phyloP scores from a whole-genome alignment of 176 grass and related monocot species.

The Zea luxurians region DNA sequence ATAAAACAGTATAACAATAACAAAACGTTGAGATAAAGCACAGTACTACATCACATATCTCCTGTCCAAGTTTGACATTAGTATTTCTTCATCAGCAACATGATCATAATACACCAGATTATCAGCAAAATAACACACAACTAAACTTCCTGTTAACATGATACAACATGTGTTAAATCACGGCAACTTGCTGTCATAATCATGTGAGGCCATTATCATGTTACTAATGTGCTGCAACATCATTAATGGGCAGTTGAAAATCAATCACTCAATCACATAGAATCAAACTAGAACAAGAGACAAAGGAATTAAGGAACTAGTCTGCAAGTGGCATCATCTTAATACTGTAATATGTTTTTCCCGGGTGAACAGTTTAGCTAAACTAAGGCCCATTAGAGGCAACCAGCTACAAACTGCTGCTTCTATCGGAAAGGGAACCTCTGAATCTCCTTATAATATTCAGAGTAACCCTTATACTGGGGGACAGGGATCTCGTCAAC shows the following conservation, averaged over 20 bases:
- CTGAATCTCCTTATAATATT: not conserved
- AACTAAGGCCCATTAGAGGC: not conserved
- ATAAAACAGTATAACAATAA: not conserved
- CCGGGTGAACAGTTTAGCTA: not conserved
- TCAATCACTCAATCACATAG: not conserved
- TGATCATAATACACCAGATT: not conserved
- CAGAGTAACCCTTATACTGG: not conserved
- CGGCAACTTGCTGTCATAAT: not conserved
- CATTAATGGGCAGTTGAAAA: not conserved
- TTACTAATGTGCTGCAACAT: not conserved
- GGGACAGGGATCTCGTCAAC: not conserved
- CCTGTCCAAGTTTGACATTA: not conserved
- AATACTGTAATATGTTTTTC: not conserved
- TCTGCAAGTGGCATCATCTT: no score
- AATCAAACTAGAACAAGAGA: not conserved
- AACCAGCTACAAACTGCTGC: not conserved
- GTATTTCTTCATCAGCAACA: not conserved
- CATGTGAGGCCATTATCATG: not conserved
- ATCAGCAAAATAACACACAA: not conserved
- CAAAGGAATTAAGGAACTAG: no score
- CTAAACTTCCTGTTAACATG: not conserved
- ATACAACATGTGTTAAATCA: not conserved
- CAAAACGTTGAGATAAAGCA: not conserved
- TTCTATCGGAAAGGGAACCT: not conserved
- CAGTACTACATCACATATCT: not conserved